These are phyloP conservation scores for Phytopythium chamaehyphon DNA, from an alignment of 352 stramenopile species.

Conservation along the genomic window DNA sequence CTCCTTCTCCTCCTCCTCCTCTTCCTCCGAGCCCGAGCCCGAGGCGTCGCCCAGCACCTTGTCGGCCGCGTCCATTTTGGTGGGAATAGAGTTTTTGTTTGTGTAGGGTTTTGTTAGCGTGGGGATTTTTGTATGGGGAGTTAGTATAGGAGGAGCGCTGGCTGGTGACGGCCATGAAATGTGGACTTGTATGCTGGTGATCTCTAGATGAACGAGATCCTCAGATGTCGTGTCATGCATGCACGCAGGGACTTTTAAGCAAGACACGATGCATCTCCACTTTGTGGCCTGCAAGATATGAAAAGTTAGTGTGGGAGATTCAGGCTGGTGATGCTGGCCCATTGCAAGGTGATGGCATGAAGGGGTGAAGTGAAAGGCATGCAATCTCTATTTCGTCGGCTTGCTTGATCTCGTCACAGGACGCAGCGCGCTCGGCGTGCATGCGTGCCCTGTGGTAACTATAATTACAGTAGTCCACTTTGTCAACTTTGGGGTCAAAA, in stretches of 20 bases:
- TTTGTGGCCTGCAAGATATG: no score
- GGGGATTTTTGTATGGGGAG: slow-evolving; percentile 5
- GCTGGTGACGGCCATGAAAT: slow-evolving; percentile 3
- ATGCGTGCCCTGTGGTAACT: slow-evolving; percentile 7
- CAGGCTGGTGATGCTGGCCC: no score
- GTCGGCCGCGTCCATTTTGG: slow-evolving; percentile 16
- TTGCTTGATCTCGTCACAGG: slow-evolving; percentile 6
- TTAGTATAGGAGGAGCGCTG: no score
- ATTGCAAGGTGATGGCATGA: background rate
- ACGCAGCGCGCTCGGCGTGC: no score
- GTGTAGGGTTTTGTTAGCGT: background rate
- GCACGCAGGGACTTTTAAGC: no score
- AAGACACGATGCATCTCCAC: no score
- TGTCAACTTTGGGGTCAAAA: background rate
- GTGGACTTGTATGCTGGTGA: slow-evolving; percentile 6
- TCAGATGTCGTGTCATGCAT: no score
- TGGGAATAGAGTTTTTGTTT: no score
- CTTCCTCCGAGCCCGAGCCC: slow-evolving; percentile 8
- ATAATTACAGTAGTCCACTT: slow-evolving; percentile 9
- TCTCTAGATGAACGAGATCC: background rate
- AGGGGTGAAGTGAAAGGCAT: slow-evolving; percentile 3
- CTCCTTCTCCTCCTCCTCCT: slow-evolving; percentile 31
- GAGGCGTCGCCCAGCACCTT: slow-evolving; percentile 17
- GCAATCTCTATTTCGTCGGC: background rate
- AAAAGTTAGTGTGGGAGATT: no score